phyloP scores from a whole-genome alignment of 2,329 filamentous ascomycete genomes.

The Trichophyton rubrum region DNA sequence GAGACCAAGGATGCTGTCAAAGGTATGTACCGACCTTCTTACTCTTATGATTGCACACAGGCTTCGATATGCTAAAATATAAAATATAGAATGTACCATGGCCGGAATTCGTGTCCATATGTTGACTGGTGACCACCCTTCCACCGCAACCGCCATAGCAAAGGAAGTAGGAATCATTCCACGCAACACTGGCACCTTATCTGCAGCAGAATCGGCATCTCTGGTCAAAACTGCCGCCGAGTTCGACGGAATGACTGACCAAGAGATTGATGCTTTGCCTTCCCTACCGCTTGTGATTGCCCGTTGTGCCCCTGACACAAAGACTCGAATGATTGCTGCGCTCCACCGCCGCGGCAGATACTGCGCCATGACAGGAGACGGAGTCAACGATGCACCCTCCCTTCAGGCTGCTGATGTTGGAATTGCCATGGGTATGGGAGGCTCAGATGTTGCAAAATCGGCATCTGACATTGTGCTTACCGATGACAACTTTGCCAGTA shows the following conservation, averaged over 20 bases:
- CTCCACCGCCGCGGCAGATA: slow-evolving; percentile 63
- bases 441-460: slow-evolving; percentile 74
- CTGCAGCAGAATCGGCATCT: slow-evolving; percentile 34
- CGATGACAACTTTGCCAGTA: slow-evolving; percentile 79
- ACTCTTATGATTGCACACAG: not conserved
- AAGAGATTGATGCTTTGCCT: slow-evolving; percentile 51
- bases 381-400: slow-evolving; percentile 75
- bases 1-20: slow-evolving; percentile 47
- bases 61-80: not conserved
- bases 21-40: slow-evolving; percentile 13
- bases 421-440: slow-evolving; percentile 77
- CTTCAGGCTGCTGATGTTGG: slow-evolving; percentile 71
- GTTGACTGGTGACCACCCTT: slow-evolving; percentile 46
- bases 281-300: slow-evolving; percentile 71
- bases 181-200: slow-evolving; percentile 33
- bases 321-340: slow-evolving; percentile 83
- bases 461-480: slow-evolving; percentile 51
- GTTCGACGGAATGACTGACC: slow-evolving; percentile 42
- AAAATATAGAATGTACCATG: slow-evolving; percentile 32
- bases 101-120: slow-evolving; percentile 48
- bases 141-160: slow-evolving; percentile 45
- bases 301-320: slow-evolving; percentile 72
- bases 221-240: slow-evolving; percentile 46
- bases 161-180: slow-evolving; percentile 46
- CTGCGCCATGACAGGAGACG: slow-evolving; percentile 80